A percentile compares a stretch with the other conserved stretches of the same genome.
Evolutionary conservation across 345 rosid species (phyloP).

Genomic region (Crucihimalaya himalaica): DNA sequence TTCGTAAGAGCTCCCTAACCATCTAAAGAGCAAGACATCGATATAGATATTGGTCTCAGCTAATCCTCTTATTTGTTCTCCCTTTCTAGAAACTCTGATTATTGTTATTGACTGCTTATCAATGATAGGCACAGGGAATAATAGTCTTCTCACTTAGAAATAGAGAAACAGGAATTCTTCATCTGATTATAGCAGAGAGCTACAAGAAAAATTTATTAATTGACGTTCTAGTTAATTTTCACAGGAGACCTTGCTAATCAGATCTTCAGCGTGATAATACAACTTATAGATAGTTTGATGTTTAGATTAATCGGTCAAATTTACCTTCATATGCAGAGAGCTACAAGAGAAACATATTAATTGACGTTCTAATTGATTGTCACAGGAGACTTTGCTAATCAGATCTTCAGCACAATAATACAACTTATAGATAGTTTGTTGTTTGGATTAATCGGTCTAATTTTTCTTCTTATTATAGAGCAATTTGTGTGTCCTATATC

Average conservation of each 20-base stretch:
- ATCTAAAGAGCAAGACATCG: constrained; percentile 8
- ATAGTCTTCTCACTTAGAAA: neutral
- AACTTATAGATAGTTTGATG: neutral
- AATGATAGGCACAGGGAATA: neutral
- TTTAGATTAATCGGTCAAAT: neutral
- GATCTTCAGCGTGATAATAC: too few species aligned
- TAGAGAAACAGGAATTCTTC: neutral
- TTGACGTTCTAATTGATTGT: neutral
- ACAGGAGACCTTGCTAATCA: too few species aligned
- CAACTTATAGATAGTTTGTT: neutral
- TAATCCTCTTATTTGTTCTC: neutral
- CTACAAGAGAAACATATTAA: neutral
- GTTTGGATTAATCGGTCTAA: neutral
- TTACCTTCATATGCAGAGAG: neutral
- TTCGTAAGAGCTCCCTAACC: constrained; percentile 11
- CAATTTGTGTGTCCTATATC: neutral
- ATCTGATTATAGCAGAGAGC: too few species aligned
- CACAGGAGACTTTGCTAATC: neutral
- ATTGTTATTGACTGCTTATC: constrained; percentile 3
- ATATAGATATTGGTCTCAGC: neutral
- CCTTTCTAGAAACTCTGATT: neutral
- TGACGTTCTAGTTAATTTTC: too few species aligned
- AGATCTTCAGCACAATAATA: neutral
- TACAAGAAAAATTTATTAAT: too few species aligned
- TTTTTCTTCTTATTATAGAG: neutral